Base-by-base conservation (phyloP, 75 land plant genomes). In the Pinus albicaulis region DNA sequence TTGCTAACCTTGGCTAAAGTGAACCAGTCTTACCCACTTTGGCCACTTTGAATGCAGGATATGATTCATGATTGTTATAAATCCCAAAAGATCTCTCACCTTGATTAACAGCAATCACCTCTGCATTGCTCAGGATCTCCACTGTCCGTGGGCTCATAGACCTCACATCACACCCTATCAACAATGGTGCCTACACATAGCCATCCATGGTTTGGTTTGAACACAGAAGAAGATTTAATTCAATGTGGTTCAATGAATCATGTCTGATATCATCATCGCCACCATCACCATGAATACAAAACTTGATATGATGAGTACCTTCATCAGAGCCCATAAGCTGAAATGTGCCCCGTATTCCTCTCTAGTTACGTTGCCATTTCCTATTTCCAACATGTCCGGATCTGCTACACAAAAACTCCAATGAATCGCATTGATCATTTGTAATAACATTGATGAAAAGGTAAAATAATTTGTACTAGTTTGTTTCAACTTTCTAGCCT, bases 301-400 rank as follows among this genome's bases (percentile, higher is more conserved):
- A 72, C 56, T 22, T 44, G 74, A 31, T 19, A 78, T 13, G 11
- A 12, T 15, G 28, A 10, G 7, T 58, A 95, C 95, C 93, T 95
- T 95, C 88, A 85, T 86, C 53, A 95, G 66, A 64, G 98, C 91
- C 98, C 98, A 95, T 7, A 95, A 75, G 74, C 98, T 93, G 79
- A 95, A 95, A 84, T 95, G 98, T 68, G 88, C 78, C n/a, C 90
- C 78, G 44, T 95, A 95, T 65, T 95, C 98, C 23, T 91, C 83
- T 41, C 78, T 76, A 13, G 85, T 86, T 95, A 95, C 90, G 36
- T 93, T 91, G n/a, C 96, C 98, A 88, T 95, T 95, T 20, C 98
- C 98, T 70, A 95, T 90, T 82, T 95, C 98, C 23, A 95, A 81
- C 98, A 95, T 95, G 80, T 95, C 98, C 7, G 98, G 98, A 86